phyloP scores from a whole-genome alignment of 768 basidiomycete genomes.

The Agaricus blazei region DNA sequence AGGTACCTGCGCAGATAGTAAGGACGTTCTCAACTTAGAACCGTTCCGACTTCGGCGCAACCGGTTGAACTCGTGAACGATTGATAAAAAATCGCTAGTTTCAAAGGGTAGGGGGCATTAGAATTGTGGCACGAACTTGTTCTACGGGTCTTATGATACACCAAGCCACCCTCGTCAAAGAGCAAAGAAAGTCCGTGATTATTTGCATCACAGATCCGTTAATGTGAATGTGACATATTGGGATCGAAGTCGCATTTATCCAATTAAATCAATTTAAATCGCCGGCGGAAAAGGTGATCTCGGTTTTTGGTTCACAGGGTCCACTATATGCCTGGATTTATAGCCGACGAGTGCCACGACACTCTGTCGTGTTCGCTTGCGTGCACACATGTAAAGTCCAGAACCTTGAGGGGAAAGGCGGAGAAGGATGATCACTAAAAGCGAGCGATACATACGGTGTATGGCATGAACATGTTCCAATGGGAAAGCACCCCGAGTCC shows the following conservation, averaged over 20 bases:
- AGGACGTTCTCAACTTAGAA: not conserved
- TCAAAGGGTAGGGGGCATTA: not conserved
- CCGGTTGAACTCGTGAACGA: conserved; percentile 1
- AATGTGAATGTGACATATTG: not conserved
- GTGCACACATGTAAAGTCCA: too few relatives aligned
- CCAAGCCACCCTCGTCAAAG: not conserved
- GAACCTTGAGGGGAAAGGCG: too few relatives aligned
- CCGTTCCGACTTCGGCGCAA: conserved; percentile 8
- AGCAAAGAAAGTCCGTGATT: not conserved
- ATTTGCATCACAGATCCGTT: conserved; percentile 5
- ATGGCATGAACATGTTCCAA: too few relatives aligned
- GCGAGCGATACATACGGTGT: too few relatives aligned
- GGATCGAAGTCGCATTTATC: not conserved
- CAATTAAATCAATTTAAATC: too few relatives aligned
- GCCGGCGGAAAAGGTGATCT: too few relatives aligned
- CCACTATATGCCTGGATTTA: too few relatives aligned
- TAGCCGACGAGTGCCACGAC: too few relatives aligned
- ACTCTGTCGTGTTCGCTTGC: too few relatives aligned
- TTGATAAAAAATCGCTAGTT: not conserved
- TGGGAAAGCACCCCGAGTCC: too few relatives aligned
- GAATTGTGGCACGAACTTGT: not conserved
- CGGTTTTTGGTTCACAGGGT: too few relatives aligned
- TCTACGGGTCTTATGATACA: conserved; percentile 1
- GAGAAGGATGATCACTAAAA: too few relatives aligned
- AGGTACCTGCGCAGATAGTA: not conserved